These are phyloP conservation scores for Mortierella hygrophila DNA, from an alignment of 192 early-diverging fungal species.

Conservation along the genomic window DNA sequence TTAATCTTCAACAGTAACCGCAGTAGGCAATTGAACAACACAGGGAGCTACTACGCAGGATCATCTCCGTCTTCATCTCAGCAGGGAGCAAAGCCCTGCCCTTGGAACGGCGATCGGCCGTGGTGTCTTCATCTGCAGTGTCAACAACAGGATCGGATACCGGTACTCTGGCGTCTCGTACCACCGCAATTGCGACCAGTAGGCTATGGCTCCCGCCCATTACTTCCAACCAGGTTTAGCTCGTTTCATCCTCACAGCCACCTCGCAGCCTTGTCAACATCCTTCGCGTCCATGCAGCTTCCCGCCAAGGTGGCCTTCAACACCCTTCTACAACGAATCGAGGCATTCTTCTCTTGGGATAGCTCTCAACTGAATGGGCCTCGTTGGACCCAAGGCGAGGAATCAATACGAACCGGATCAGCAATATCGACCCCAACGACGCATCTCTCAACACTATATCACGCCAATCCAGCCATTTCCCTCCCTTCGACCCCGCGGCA, in stretches of 20 bases:
- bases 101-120: slow-evolving; percentile 35
- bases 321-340: background rate
- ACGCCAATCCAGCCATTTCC: background rate
- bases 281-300: slow-evolving; percentile 2
- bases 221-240: background rate
- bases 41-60: background rate
- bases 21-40: background rate
- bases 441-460: background rate
- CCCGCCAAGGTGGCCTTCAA: background rate
- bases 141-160: slow-evolving; percentile 12
- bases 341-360: background rate
- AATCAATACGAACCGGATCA: background rate
- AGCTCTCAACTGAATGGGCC: background rate
- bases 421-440: background rate
- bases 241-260: background rate
- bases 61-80: background rate
- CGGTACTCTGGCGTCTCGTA: slow-evolving; percentile 24
- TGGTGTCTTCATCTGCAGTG: slow-evolving; percentile 36
- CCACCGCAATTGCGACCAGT: background rate
- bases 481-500: background rate
- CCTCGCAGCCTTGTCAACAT: slow-evolving; percentile 3
- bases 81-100: slow-evolving; percentile 24
- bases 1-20: background rate
- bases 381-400: background rate
- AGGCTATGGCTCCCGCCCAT: background rate